Base-by-base conservation (phyloP, 257 asterid genomes). In the Linderniella brevidens region DNA sequence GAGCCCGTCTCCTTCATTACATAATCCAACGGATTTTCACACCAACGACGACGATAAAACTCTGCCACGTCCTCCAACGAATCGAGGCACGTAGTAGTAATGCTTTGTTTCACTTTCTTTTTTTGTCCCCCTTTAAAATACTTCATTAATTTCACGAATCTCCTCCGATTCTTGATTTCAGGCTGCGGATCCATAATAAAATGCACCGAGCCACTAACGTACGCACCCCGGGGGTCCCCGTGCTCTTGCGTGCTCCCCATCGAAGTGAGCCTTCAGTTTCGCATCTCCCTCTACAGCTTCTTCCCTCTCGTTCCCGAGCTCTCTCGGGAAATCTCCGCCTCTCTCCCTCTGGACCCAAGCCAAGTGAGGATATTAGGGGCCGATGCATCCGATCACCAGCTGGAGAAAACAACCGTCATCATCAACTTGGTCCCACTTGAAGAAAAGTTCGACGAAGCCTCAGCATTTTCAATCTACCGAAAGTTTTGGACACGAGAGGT, bases 311-410 rank as follows among this genome's bases (percentile, higher is more conserved):
- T 88, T 39, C 74, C 98, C 9, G 90, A 84, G 68, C 70, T 88
- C 41, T 90, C 98, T 13, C 19, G 72, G 11, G 98, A 84, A 63
- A 68, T 88, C 56, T 75, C 87, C 46, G 57, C 58, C 11, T 88
- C 93, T 37, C 78, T 76, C 14, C 74, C 65, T 48, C 55, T 84
- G 78, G 68, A 69, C 62, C 85, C 58, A 58, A 78, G 92, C 73
- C 96, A 84, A 77, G 96, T 88, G 49, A 94, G 92, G 13, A 78
- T 88, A 36, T 74, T 81, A 90, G 98, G 98, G 49, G 98, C 98
- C 60, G 81, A 84, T 66, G 86, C 80, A 59, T 92, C 82, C 15
- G 78, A 50, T 59, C 84, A 76, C 44, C 71, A 71, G 67, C 79
- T 92, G 12, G 85, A 76, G 62, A 84, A 88, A 70, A 80, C 93